A percentile compares a stretch with the other conserved stretches of the same genome.
Conservation (phyloP, 129 eudicot species). For the Scalesia atractyloides region DNA sequence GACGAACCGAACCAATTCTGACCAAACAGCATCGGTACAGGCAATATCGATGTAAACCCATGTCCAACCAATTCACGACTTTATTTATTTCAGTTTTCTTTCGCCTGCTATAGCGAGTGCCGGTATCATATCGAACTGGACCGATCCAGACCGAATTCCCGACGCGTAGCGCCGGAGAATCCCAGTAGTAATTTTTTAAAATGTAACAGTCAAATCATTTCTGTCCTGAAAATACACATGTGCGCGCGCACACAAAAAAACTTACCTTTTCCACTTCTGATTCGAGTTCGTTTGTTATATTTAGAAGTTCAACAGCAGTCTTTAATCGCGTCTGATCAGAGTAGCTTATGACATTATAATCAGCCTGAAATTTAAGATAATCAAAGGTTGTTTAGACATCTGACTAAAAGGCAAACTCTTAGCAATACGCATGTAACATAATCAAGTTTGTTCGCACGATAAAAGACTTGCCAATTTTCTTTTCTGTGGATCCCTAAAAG, state of each 20-base stretch:
- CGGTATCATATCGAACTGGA: too few species aligned
- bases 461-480: slow-evolving; percentile 58
- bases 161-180: too few species aligned
- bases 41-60: too few species aligned
- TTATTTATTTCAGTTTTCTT: too few species aligned
- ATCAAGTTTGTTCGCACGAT: not conserved
- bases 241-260: not conserved
- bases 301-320: slow-evolving; percentile 87
- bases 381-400: not conserved
- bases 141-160: too few species aligned
- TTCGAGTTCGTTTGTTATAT: slow-evolving; percentile 73
- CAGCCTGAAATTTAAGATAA: slow-evolving; percentile 47
- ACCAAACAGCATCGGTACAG: too few species aligned
- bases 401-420: slow-evolving; percentile 12
- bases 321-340: slow-evolving; percentile 67
- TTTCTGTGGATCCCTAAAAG: slow-evolving; percentile 66
- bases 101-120: too few species aligned
- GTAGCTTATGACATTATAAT: slow-evolving; percentile 81
- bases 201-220: not conserved
- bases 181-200: not conserved
- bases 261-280: slow-evolving; percentile 67
- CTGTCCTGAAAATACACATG: not conserved
- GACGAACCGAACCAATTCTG: too few species aligned
- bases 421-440: not conserved
- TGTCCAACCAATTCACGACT: too few species aligned